Evolutionary conservation across 1,139 yeast species (phyloP).

Genomic region (Sugiyamaella japonica): DNA sequence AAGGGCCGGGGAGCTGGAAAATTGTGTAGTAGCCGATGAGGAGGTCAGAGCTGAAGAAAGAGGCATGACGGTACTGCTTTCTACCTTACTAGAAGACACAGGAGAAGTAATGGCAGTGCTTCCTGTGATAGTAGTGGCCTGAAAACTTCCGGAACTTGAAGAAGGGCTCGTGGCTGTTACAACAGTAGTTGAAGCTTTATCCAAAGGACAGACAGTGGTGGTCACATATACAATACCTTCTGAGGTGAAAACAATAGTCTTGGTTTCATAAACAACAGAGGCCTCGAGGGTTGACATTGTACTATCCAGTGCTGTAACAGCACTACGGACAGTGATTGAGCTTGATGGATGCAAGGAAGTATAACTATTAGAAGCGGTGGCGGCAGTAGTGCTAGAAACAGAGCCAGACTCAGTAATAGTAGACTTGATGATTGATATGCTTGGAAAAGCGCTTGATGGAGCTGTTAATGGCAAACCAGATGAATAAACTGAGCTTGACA

Average conservation of each 20-base stretch:
- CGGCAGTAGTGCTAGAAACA: background rate
- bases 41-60: too few species aligned
- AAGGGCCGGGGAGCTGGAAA: too few species aligned
- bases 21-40: too few species aligned
- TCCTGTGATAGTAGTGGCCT: too few species aligned
- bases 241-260: slow-evolving; percentile 13
- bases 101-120: too few species aligned
- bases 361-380: background rate
- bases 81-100: too few species aligned
- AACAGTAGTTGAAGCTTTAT: slow-evolving; percentile 1
- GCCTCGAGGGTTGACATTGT: background rate
- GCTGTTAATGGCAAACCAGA: background rate
- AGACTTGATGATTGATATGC: slow-evolving; percentile 11
- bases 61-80: too few species aligned
- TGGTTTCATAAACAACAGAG: slow-evolving; percentile 2
- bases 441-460: slow-evolving; percentile 6
- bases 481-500: too few species aligned
- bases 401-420: slow-evolving; percentile 5
- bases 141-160: background rate
- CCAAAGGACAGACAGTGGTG: slow-evolving; percentile 1
- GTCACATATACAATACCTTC: slow-evolving; percentile 9
- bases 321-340: background rate
- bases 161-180: background rate
- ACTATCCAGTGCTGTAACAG: background rate
- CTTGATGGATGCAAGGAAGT: background rate